Evolutionary conservation across 2,329 filamentous ascomycete species (phyloP).

Genomic region (Salinomyces thailandicus): DNA sequence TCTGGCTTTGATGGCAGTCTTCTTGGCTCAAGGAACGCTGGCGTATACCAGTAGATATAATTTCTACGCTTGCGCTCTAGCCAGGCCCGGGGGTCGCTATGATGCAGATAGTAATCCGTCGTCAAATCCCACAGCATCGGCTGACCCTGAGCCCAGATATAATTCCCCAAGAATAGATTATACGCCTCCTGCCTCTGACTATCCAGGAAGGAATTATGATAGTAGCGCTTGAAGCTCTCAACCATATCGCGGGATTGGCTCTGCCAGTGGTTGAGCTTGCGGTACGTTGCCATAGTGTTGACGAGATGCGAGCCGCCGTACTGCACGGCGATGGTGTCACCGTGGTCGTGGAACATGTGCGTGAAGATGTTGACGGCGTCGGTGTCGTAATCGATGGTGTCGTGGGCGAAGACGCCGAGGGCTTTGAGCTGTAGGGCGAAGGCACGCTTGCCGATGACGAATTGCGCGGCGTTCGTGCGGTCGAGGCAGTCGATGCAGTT

Average conservation of each 20-base stretch:
- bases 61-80: constrained; percentile 50
- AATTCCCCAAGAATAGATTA: constrained; percentile 93
- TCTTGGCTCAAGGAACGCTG: constrained; percentile 56
- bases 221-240: constrained; percentile 96
- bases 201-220: constrained; percentile 96
- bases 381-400: constrained; percentile 80
- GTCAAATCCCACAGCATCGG: constrained; percentile 95
- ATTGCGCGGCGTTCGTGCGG: constrained; percentile 93
- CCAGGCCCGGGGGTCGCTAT: constrained; percentile 69
- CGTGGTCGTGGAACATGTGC: constrained; percentile 93
- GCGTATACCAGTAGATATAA: constrained; percentile 86
- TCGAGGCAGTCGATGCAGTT: constrained; percentile 98
- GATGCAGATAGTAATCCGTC: constrained; percentile 93
- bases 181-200: constrained; percentile 97
- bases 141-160: constrained; percentile 74
- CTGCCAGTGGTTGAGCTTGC: constrained; percentile 98
- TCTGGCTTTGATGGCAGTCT: constrained; percentile 40
- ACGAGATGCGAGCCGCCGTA: constrained; percentile 96
- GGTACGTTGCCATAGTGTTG: constrained; percentile 98
- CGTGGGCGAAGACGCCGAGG: constrained; percentile 71
- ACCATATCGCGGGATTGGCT: constrained; percentile 98
- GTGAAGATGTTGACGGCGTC: constrained; percentile 95
- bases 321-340: constrained; percentile 93
- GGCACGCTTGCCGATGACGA: constrained; percentile 91
- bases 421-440: constrained; percentile 87